A percentile compares a stretch with the other conserved stretches of the same genome.
phyloP scores from a whole-genome alignment of 2,329 filamentous ascomycete species.

The Aspergillus aculeatinus region DNA sequence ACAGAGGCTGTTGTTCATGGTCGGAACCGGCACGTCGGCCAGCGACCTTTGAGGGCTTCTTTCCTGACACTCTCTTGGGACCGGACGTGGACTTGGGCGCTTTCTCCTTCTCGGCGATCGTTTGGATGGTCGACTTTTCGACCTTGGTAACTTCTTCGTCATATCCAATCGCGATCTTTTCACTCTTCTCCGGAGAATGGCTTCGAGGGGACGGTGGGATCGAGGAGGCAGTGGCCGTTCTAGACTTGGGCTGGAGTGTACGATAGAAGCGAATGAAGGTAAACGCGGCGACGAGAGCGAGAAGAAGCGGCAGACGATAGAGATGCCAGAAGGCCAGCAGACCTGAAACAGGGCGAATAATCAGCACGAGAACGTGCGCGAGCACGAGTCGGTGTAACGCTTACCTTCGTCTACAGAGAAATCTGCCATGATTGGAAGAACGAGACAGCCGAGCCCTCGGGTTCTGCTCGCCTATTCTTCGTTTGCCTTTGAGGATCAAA shows the following conservation, averaged over 20 bases:
- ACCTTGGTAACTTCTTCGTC: neutral
- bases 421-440: conserved; percentile 12
- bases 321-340: conserved; percentile 48
- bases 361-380: neutral
- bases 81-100: conserved; percentile 23
- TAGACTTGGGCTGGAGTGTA: conserved; percentile 24
- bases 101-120: conserved; percentile 1
- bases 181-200: conserved; percentile 25
- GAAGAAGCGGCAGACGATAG: conserved; percentile 47
- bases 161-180: conserved; percentile 12
- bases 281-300: conserved; percentile 39
- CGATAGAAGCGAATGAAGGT: conserved; percentile 31
- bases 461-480: neutral
- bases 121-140: neutral
- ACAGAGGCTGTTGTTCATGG: conserved; percentile 19
- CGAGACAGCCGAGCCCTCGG: neutral
- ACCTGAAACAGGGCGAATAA: conserved; percentile 24
- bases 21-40: conserved; percentile 21
- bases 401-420: conserved; percentile 12
- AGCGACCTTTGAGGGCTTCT: conserved; percentile 31
- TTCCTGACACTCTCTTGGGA: conserved; percentile 37
- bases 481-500: neutral
- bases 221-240: conserved; percentile 31
- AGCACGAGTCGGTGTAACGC: neutral
- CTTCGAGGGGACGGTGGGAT: conserved; percentile 33